These are phyloP conservation scores for Breynia disticha DNA, from an alignment of 441 rosid species.

Conservation along the genomic window DNA sequence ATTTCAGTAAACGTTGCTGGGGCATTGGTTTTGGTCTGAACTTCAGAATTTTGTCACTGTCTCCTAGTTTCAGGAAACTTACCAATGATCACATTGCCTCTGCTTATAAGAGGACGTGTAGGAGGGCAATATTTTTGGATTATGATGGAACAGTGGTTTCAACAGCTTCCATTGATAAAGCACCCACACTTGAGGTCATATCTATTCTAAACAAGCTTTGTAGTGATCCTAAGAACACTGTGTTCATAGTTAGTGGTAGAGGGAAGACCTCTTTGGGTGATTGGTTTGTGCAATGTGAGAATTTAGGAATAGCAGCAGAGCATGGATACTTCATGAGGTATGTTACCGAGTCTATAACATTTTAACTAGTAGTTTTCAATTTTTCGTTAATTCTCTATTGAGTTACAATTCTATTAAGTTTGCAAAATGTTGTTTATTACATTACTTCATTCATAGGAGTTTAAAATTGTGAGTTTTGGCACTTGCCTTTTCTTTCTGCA, in stretches of 20 bases:
- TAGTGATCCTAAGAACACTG: constrained; percentile 58
- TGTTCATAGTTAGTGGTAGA: constrained; percentile 82
- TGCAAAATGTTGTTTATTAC: too few species aligned
- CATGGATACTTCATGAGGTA: constrained; percentile 85
- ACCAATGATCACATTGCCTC: constrained; percentile 40
- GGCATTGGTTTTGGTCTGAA: constrained; percentile 74
- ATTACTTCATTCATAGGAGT: too few species aligned
- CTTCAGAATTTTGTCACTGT: constrained; percentile 66
- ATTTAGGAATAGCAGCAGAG: constrained; percentile 83
- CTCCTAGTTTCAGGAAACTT: constrained; percentile 75
- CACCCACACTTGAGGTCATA: constrained; percentile 56
- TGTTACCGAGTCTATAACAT: constrained; percentile 19
- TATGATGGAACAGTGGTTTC: constrained; percentile 84
- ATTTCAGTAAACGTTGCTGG: constrained; percentile 72
- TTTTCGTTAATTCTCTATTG: too few species aligned
- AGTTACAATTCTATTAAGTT: too few species aligned
- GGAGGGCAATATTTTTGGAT: constrained; percentile 78
- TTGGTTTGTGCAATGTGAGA: constrained; percentile 73
- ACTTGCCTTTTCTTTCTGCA: constrained; percentile 21
- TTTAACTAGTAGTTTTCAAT: too few species aligned
- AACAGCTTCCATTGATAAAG: constrained; percentile 46
- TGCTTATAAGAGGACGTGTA: constrained; percentile 48
- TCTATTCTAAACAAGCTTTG: constrained; percentile 49
- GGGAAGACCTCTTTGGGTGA: constrained; percentile 55
- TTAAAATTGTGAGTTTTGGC: background rate